phyloP scores from a whole-genome alignment of 805 yeast genomes.

The Zygosaccharomyces lentus region DNA sequence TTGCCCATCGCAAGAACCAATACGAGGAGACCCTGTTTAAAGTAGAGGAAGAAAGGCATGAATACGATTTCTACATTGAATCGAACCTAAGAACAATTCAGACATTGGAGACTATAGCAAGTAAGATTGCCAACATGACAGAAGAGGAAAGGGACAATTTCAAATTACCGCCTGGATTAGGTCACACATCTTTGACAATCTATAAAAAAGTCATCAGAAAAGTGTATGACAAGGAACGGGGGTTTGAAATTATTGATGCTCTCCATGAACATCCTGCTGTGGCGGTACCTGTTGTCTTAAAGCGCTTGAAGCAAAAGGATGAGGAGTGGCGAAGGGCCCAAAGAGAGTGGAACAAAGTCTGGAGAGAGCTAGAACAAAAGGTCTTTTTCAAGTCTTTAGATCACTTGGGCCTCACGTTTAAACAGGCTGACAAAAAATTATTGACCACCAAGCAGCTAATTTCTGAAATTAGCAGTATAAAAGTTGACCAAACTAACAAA shows the following conservation, averaged over 20 bases:
- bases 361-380: conserved; percentile 97
- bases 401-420: conserved; percentile 92
- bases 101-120: conserved; percentile 90
- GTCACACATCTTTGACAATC: conserved; percentile 85
- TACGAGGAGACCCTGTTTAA: conserved; percentile 93
- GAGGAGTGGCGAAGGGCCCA: conserved; percentile 99
- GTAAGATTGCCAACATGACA: conserved; percentile 88
- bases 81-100: conserved; percentile 92
- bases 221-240: conserved; percentile 89
- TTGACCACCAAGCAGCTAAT: conserved; percentile 85
- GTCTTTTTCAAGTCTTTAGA: conserved; percentile 91
- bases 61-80: conserved; percentile 93
- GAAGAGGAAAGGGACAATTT: conserved; percentile 82
- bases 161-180: conserved; percentile 88
- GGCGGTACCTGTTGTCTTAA: conserved; percentile 89
- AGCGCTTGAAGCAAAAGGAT: conserved; percentile 92
- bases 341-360: conserved; percentile 97
- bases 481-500: conserved; percentile 85
- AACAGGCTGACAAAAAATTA: conserved; percentile 91
- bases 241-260: conserved; percentile 94
- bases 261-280: conserved; percentile 91
- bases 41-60: conserved; percentile 96
- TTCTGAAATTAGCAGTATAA: conserved; percentile 87
- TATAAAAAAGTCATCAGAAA: conserved; percentile 91
- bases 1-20: conserved; percentile 98